Percentiles rank a stretch among this genome's conserved stretches.
These are phyloP conservation scores for Biscogniauxia mediterranea DNA, from an alignment of 2,329 filamentous ascomycete species.

Conservation along the genomic window DNA sequence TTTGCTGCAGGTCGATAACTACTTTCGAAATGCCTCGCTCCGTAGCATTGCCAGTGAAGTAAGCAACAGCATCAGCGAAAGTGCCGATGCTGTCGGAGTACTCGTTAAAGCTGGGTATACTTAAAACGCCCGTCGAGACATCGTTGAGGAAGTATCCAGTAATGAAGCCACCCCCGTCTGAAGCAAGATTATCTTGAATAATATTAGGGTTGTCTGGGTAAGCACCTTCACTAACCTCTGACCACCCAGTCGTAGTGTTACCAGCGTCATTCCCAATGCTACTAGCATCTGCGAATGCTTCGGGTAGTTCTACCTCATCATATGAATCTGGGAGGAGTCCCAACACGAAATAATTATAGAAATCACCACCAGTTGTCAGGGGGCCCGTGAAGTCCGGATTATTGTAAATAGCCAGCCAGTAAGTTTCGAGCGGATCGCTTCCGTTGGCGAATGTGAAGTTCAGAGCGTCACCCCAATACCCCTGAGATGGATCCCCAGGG, in stretches of 20 bases:
- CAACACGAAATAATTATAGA: slow-evolving; percentile 44
- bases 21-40: slow-evolving; percentile 12
- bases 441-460: slow-evolving; percentile 30
- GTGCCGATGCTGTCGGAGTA: slow-evolving; percentile 25
- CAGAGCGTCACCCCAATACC: slow-evolving; percentile 11
- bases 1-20: slow-evolving; percentile 25
- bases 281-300: not conserved
- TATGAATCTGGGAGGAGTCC: slow-evolving; percentile 21
- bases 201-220: slow-evolving; percentile 16
- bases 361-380: slow-evolving; percentile 40
- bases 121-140: slow-evolving; percentile 35
- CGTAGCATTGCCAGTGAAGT: slow-evolving; percentile 23
- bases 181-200: slow-evolving; percentile 11
- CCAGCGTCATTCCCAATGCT: slow-evolving; percentile 14
- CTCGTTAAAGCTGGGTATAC: slow-evolving; percentile 38
- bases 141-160: slow-evolving; percentile 23
- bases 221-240: slow-evolving; percentile 4
- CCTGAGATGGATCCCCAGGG: slow-evolving; percentile 26
- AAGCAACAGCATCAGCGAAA: slow-evolving; percentile 30
- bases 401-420: slow-evolving; percentile 17
- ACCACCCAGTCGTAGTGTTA: not conserved
- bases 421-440: slow-evolving; percentile 9
- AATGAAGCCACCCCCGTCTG: slow-evolving; percentile 11
- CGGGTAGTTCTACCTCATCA: not conserved
- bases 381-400: slow-evolving; percentile 23